phyloP scores from a whole-genome alignment of 306 rosid genomes.

The Prunus salicina region DNA sequence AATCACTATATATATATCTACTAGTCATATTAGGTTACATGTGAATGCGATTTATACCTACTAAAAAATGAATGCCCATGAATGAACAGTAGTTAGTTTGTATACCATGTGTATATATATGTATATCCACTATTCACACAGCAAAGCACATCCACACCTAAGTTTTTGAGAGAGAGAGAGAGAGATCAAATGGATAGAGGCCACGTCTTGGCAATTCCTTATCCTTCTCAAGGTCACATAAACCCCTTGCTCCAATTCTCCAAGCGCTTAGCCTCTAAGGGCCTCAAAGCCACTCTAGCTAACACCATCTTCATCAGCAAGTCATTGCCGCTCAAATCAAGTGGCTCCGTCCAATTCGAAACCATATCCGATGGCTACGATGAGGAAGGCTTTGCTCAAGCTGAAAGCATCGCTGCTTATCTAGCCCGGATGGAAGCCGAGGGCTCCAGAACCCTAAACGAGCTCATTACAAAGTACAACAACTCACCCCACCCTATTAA shows the following conservation, averaged over 20 bases:
- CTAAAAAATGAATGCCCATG: too few relatives aligned
- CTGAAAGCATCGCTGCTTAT: conserved; percentile 31
- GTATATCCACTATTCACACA: too few relatives aligned
- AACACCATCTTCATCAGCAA: conserved; percentile 49
- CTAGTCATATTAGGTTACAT: too few relatives aligned
- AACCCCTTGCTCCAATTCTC: conserved; percentile 27
- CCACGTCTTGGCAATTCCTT: conserved; percentile 14
- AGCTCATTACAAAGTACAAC: conserved; percentile 39
- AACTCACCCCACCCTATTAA: conserved; percentile 31
- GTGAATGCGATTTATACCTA: too few relatives aligned
- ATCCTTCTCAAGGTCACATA: conserved; percentile 24
- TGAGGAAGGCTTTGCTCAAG: conserved; percentile 46
- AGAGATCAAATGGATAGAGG: not conserved
- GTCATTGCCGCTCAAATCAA: conserved; percentile 32
- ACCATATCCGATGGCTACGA: conserved; percentile 69
- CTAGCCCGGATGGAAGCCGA: conserved; percentile 29
- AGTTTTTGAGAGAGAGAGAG: not conserved
- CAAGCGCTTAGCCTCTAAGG: conserved; percentile 24
- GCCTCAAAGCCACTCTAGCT: conserved; percentile 42
- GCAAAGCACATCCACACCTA: too few relatives aligned
- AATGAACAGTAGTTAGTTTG: too few relatives aligned
- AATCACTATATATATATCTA: too few relatives aligned
- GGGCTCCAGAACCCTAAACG: conserved; percentile 40
- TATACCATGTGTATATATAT: too few relatives aligned
- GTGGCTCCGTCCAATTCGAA: conserved; percentile 35